Percentiles rank a stretch among this genome's conserved stretches.
Evolutionary conservation across 257 asterid genomes (phyloP).

Genomic region (Ocimum tenuiflorum): DNA sequence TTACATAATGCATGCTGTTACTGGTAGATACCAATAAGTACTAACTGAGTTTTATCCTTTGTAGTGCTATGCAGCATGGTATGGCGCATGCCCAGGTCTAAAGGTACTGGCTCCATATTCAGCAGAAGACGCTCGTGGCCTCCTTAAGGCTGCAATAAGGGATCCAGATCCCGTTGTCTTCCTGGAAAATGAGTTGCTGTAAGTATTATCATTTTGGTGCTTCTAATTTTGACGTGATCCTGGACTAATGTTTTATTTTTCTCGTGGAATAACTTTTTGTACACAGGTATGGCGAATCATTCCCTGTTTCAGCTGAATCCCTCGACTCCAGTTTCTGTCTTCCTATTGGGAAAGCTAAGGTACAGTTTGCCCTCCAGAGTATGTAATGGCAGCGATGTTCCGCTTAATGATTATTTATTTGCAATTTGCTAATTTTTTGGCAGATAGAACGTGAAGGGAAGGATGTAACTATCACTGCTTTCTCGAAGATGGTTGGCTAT

Average conservation of each 20-base stretch:
- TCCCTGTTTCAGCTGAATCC: constrained; percentile 59
- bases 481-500: constrained; percentile 78
- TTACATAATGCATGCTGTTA: background rate
- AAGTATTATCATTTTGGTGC: constrained; percentile 17
- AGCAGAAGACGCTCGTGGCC: constrained; percentile 82
- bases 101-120: constrained; percentile 71
- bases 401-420: constrained; percentile 12
- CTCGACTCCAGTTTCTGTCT: constrained; percentile 68
- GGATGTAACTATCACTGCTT: constrained; percentile 70
- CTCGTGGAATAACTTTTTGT: constrained; percentile 12
- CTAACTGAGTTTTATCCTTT: constrained; percentile 19
- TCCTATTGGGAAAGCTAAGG: constrained; percentile 89
- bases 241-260: background rate
- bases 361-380: constrained; percentile 6
- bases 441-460: constrained; percentile 68
- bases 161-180: constrained; percentile 80
- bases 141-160: constrained; percentile 80
- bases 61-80: constrained; percentile 89
- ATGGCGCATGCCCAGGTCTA: constrained; percentile 59
- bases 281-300: constrained; percentile 66
- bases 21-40: background rate
- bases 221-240: background rate
- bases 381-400: background rate
- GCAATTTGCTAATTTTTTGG: constrained; percentile 2
- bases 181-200: constrained; percentile 74